These are phyloP conservation scores for Fusarium nematophilum DNA, from an alignment of 2,329 filamentous ascomycete species.

Conservation along the genomic window DNA sequence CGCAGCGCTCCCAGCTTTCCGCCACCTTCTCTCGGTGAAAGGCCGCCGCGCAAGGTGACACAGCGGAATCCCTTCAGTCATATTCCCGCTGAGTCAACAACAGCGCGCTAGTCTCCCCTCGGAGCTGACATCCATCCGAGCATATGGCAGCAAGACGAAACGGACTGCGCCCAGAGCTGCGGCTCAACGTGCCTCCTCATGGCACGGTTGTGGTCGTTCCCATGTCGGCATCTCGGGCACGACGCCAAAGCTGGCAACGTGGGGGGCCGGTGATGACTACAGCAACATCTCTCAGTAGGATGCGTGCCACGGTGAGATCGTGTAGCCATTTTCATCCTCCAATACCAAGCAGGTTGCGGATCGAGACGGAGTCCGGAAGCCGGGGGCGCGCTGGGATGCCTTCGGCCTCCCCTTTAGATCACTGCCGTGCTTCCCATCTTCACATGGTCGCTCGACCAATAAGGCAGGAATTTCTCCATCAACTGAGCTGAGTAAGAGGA, in stretches of 20 bases:
- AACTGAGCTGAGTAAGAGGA: not conserved
- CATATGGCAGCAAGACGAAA: slow-evolving; percentile 3
- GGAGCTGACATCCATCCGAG: slow-evolving; percentile 12
- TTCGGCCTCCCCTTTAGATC: slow-evolving; percentile 16
- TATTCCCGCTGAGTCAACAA: slow-evolving; percentile 18
- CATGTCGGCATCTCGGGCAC: not conserved
- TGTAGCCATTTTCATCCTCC: slow-evolving; percentile 20
- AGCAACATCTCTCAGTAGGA: slow-evolving; percentile 22
- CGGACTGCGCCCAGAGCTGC: slow-evolving; percentile 25
- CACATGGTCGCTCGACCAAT: slow-evolving; percentile 1
- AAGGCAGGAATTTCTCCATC: not conserved
- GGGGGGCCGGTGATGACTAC: slow-evolving; percentile 22
- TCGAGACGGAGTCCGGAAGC: slow-evolving; percentile 36
- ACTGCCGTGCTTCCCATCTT: slow-evolving; percentile 9
- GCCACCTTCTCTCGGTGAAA: not conserved
- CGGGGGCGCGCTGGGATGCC: slow-evolving; percentile 24
- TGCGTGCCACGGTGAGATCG: slow-evolving; percentile 22
- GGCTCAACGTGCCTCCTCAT: slow-evolving; percentile 9
- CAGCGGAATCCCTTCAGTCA: slow-evolving; percentile 17
- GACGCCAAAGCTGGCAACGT: not conserved
- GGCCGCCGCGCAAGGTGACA: slow-evolving; percentile 17
- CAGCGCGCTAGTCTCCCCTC: slow-evolving; percentile 20
- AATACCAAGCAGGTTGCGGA: not conserved
- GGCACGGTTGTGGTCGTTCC: slow-evolving; percentile 23
- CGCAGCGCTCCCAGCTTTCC: not conserved